These are phyloP conservation scores for Leishmania gerbilli DNA, from an alignment of 208 protist genomes.

Conservation along the genomic window DNA sequence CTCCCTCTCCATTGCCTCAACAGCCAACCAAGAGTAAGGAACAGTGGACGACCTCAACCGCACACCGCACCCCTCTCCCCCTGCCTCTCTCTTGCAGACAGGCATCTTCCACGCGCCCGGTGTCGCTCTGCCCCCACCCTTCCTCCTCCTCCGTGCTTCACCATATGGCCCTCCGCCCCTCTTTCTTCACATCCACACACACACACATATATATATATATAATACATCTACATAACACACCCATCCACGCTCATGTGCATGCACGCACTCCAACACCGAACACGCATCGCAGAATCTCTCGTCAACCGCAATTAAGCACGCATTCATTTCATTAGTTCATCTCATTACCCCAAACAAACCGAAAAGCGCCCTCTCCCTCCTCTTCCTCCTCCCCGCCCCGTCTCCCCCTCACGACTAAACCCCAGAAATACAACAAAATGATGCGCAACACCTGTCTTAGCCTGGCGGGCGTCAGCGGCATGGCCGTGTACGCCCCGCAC, in stretches of 20 bases:
- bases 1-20: background rate
- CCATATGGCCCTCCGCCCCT: background rate
- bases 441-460: conserved; percentile 52
- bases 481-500: conserved; percentile 85
- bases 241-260: background rate
- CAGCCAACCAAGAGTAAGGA: background rate
- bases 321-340: background rate
- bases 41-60: background rate
- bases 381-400: background rate
- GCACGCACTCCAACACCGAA: background rate
- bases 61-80: background rate
- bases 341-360: conserved; percentile 11
- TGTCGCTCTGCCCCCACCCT: background rate
- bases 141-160: background rate
- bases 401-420: background rate
- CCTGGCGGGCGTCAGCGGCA: conserved; percentile 82
- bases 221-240: background rate
- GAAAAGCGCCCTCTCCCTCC: background rate
- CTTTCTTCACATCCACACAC: background rate
- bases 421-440: conserved; percentile 18
- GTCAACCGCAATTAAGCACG: background rate
- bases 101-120: background rate
- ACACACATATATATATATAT: too few relatives aligned
- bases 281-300: background rate
- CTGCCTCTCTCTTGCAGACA: background rate